These are phyloP conservation scores for Plasmodium relictum DNA, from an alignment of 169 alveolate species.

Conservation along the genomic window DNA sequence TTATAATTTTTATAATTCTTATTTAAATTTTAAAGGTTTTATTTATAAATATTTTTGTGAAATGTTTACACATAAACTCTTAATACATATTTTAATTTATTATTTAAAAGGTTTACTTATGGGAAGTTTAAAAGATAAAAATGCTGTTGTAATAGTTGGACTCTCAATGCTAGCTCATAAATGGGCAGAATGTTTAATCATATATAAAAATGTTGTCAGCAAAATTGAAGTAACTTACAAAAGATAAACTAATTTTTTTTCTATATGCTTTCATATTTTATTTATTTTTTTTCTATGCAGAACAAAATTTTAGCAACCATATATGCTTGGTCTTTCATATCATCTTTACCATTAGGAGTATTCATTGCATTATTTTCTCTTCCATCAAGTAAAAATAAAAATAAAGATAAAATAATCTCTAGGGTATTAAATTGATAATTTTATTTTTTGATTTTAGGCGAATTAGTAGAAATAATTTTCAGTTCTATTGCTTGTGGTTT, in stretches of 20 bases:
- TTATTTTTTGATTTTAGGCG: slow-evolving; percentile 33
- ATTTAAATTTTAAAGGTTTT: too few relatives aligned
- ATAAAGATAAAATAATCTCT: not conserved
- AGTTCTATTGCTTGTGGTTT: slow-evolving; percentile 75
- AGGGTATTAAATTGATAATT: not conserved
- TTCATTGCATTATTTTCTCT: slow-evolving; percentile 64
- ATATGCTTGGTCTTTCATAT: slow-evolving; percentile 73
- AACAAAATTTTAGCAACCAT: slow-evolving; percentile 35
- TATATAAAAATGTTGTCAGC: slow-evolving; percentile 56
- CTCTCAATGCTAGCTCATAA: slow-evolving; percentile 75
- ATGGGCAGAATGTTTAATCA: slow-evolving; percentile 72
- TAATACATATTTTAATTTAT: not conserved
- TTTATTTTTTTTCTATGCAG: slow-evolving; percentile 24
- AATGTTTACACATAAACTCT: not conserved
- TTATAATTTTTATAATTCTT: too few relatives aligned
- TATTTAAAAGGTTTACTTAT: slow-evolving; percentile 58
- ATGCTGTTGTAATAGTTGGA: slow-evolving; percentile 56
- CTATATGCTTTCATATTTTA: slow-evolving; percentile 10
- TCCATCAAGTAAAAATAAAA: slow-evolving; percentile 66
- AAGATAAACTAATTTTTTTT: slow-evolving; percentile 16
- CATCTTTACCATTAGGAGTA: slow-evolving; percentile 72
- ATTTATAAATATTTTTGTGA: not conserved
- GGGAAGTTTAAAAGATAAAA: slow-evolving; percentile 72
- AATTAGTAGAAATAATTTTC: slow-evolving; percentile 68
- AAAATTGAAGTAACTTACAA: slow-evolving; percentile 38